Conservation (phyloP, 176 grass and related monocot species). For the Aegilops speltoides region DNA sequence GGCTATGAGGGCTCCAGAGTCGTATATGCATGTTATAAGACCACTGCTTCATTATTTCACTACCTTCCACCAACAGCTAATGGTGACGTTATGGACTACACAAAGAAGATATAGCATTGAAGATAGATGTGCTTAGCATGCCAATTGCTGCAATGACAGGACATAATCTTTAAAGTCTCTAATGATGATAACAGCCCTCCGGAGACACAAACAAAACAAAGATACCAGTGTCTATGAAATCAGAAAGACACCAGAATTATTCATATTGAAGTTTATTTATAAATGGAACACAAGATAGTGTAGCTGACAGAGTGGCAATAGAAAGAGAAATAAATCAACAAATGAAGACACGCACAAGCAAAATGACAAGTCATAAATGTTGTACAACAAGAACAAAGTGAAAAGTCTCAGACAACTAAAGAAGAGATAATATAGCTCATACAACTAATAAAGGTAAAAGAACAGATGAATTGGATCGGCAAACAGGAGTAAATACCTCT, state of each 20-base stretch:
- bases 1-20: neutral
- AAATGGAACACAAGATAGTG: neutral
- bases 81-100: neutral
- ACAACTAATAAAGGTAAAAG: neutral
- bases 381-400: slow-evolving; percentile 13
- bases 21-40: neutral
- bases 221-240: neutral
- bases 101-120: neutral
- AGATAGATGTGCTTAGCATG: slow-evolving; percentile 2
- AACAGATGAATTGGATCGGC: neutral
- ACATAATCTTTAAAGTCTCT: neutral
- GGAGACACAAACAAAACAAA: slow-evolving; percentile 13
- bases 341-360: neutral
- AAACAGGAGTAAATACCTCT: slow-evolving; percentile 25
- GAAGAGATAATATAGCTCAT: slow-evolving; percentile 4
- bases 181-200: neutral
- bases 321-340: neutral
- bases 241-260: neutral
- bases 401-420: neutral
- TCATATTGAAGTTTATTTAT: neutral
- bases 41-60: neutral
- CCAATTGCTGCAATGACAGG: neutral
- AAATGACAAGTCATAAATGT: slow-evolving; percentile 3
- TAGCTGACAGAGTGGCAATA: neutral
- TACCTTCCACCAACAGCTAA: neutral